A percentile compares a stretch with the other conserved stretches of the same genome.
Conservation (phyloP, 345 rosid genomes). For the Euclidium syriacum region DNA sequence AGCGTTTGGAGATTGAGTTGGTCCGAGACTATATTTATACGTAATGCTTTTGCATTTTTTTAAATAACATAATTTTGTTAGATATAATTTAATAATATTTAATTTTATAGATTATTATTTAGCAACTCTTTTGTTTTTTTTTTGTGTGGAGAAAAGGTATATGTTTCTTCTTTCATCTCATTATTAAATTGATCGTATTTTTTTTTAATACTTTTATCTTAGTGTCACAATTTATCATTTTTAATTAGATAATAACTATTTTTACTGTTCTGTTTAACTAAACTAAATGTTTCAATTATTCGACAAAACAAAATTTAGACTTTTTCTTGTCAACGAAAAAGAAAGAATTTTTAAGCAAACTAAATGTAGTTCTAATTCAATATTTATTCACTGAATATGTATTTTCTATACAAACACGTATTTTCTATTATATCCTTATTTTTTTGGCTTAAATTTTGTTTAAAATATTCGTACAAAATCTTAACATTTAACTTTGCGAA, state of each 20-base stretch:
- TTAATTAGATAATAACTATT: neutral
- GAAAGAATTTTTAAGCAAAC: too few species aligned
- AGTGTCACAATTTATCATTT: neutral
- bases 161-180: neutral
- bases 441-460: neutral
- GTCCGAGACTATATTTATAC: slow-evolving; percentile 14
- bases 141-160: too few species aligned
- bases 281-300: neutral
- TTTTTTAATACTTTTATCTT: too few species aligned
- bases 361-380: too few species aligned
- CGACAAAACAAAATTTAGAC: neutral
- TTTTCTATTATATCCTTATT: neutral
- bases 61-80: neutral
- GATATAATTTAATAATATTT: slow-evolving; percentile 6
- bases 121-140: neutral
- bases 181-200: neutral
- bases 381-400: too few species aligned
- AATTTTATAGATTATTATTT: neutral
- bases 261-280: neutral
- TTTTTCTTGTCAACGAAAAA: neutral
- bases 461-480: too few species aligned
- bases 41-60: slow-evolving; percentile 17
- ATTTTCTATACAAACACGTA: too few species aligned
- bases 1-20: slow-evolving; percentile 15
- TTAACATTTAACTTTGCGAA: too few species aligned